Conservation (phyloP, 192 early-diverging fungal genomes). For the Linnemannia elongata region DNA sequence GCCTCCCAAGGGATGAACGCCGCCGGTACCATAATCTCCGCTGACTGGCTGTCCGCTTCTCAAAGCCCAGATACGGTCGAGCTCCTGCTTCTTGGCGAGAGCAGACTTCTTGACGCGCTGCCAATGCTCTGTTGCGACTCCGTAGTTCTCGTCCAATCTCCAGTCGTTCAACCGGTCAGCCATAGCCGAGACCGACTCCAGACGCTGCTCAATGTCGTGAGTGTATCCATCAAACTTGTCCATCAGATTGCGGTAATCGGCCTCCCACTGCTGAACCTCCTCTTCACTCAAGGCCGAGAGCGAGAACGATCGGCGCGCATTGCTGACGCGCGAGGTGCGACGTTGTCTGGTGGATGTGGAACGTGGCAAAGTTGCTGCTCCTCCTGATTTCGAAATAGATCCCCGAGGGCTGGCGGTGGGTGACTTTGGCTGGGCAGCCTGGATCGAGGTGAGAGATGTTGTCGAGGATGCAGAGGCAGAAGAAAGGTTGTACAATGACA, state of each 20-base stretch:
- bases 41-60: not conserved
- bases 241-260: conserved; percentile 19
- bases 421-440: not conserved
- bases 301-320: conserved; percentile 31
- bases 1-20: conserved; percentile 29
- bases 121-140: conserved; percentile 63
- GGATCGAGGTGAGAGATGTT: conserved; percentile 17
- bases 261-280: conserved; percentile 33
- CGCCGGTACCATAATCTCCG: not conserved
- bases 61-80: conserved; percentile 43
- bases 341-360: conserved; percentile 20
- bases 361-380: conserved; percentile 13
- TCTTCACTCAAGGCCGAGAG: conserved; percentile 43
- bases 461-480: conserved; percentile 26
- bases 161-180: conserved; percentile 54
- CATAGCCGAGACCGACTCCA: conserved; percentile 28
- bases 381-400: not conserved
- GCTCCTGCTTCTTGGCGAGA: conserved; percentile 57
- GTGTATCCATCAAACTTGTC: conserved; percentile 34
- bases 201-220: conserved; percentile 36
- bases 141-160: conserved; percentile 59
- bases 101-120: conserved; percentile 58
- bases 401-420: conserved; percentile 14
- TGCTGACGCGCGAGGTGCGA: conserved; percentile 15
- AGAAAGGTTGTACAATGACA: conserved; percentile 31